These are phyloP conservation scores for Cephaloascus fragrans DNA, from an alignment of 805 yeast genomes.

Conservation along the genomic window DNA sequence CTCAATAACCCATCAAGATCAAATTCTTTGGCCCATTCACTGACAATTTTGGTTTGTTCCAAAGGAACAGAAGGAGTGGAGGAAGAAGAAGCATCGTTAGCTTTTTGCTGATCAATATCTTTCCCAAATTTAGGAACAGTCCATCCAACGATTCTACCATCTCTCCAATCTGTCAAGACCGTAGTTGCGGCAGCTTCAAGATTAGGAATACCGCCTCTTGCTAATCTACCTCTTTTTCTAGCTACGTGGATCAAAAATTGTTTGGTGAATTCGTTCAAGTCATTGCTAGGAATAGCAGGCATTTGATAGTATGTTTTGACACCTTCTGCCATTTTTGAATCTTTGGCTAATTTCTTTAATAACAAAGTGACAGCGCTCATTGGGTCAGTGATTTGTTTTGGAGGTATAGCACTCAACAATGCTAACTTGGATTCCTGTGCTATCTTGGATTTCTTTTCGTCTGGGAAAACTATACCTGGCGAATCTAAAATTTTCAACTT, in stretches of 20 bases:
- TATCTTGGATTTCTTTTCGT: constrained; percentile 40
- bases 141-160: constrained; percentile 92
- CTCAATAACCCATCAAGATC: constrained; percentile 77
- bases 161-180: constrained; percentile 92
- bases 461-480: constrained; percentile 96
- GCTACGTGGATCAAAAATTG: constrained; percentile 89
- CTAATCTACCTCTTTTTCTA: constrained; percentile 83
- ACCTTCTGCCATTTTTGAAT: constrained; percentile 66
- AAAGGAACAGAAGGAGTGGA: constrained; percentile 31
- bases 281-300: constrained; percentile 68
- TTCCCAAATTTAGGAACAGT: constrained; percentile 56
- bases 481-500: constrained; percentile 86
- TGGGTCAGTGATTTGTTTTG: constrained; percentile 79
- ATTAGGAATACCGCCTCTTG: constrained; percentile 90
- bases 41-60: constrained; percentile 76
- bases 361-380: constrained; percentile 69
- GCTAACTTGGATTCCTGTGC: constrained; percentile 86
- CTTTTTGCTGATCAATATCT: constrained; percentile 18
- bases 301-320: constrained; percentile 66
- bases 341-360: constrained; percentile 65
- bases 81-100: constrained; percentile 20
- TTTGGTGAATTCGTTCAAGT: constrained; percentile 70
- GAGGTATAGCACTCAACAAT: constrained; percentile 81
- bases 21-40: constrained; percentile 88
- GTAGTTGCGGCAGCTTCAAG: constrained; percentile 74